Evolutionary conservation across 768 basidiomycete species (phyloP).

Genomic region (Mycena filopes): DNA sequence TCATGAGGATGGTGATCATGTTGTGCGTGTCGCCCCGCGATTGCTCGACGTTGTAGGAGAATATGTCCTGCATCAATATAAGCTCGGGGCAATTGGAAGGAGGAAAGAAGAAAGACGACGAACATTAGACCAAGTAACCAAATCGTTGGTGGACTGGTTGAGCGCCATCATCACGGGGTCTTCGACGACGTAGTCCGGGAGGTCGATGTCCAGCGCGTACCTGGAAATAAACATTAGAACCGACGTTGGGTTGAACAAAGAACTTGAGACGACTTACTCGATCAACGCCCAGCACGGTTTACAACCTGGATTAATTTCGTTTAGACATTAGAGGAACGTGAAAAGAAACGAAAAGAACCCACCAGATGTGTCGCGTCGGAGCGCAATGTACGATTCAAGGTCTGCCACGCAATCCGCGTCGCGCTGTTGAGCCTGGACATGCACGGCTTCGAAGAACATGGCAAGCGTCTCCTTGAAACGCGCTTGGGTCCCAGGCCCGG

Average conservation of each 20-base stretch:
- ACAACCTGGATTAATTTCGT: constrained; percentile 51
- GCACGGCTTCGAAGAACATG: constrained; percentile 76
- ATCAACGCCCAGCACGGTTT: constrained; percentile 83
- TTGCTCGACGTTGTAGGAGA: constrained; percentile 82
- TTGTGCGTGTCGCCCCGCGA: constrained; percentile 76
- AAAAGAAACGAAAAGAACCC: constrained; percentile 37
- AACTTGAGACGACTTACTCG: constrained; percentile 57
- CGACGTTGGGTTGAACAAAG: constrained; percentile 12
- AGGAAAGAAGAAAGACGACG: constrained; percentile 36
- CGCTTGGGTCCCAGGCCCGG: constrained; percentile 65
- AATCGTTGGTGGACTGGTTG: constrained; percentile 77
- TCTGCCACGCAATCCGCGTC: constrained; percentile 65
- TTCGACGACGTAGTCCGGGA: constrained; percentile 77
- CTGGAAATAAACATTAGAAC: constrained; percentile 36
- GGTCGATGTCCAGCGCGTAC: constrained; percentile 74
- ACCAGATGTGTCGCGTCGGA: constrained; percentile 81
- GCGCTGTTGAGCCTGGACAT: constrained; percentile 70
- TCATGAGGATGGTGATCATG: constrained; percentile 78
- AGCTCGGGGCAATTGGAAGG: neutral
- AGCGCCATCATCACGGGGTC: constrained; percentile 70
- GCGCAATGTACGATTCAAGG: constrained; percentile 77
- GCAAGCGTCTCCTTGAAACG: constrained; percentile 79
- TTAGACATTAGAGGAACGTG: constrained; percentile 23
- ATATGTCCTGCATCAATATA: constrained; percentile 64
- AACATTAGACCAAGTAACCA: constrained; percentile 89